Percentiles rank a stretch among this genome's conserved stretches.
phyloP scores from a whole-genome alignment of 352 stramenopile species.

The Phytophthora constricta region DNA sequence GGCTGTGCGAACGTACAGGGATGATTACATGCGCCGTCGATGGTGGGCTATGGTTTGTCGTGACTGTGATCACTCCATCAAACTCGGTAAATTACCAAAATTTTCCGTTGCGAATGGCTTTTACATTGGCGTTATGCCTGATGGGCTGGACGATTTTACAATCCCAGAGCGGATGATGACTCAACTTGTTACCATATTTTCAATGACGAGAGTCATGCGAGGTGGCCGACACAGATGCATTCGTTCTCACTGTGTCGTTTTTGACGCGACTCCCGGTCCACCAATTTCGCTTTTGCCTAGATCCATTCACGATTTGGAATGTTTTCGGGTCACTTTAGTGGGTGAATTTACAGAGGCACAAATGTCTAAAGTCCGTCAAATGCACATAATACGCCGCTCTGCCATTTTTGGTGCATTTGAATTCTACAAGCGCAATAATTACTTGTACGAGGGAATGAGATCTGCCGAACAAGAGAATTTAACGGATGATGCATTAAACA shows the following conservation, averaged over 20 bases:
- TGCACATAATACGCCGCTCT: slow-evolving; percentile 5
- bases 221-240: slow-evolving; percentile 8
- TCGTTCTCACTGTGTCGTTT: slow-evolving; percentile 12
- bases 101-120: slow-evolving; percentile 14
- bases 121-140: slow-evolving; percentile 2
- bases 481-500: slow-evolving; percentile 9
- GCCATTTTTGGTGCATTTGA: neutral
- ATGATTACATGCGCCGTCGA: neutral
- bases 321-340: slow-evolving; percentile 8
- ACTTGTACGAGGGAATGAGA: neutral
- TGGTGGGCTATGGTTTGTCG: slow-evolving; percentile 1
- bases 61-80: slow-evolving; percentile 10
- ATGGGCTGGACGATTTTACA: neutral
- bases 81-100: slow-evolving; percentile 1
- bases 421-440: slow-evolving; percentile 12
- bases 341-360: slow-evolving; percentile 9
- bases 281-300: neutral
- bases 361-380: neutral
- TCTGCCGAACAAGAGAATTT: neutral
- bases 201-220: slow-evolving; percentile 11
- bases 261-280: slow-evolving; percentile 6
- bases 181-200: slow-evolving; percentile 1
- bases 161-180: slow-evolving; percentile 12
- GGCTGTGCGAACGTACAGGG: neutral
- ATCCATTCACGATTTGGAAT: neutral